These are phyloP conservation scores for Boletus edulis DNA, from an alignment of 768 basidiomycete genomes.

Conservation along the genomic window DNA sequence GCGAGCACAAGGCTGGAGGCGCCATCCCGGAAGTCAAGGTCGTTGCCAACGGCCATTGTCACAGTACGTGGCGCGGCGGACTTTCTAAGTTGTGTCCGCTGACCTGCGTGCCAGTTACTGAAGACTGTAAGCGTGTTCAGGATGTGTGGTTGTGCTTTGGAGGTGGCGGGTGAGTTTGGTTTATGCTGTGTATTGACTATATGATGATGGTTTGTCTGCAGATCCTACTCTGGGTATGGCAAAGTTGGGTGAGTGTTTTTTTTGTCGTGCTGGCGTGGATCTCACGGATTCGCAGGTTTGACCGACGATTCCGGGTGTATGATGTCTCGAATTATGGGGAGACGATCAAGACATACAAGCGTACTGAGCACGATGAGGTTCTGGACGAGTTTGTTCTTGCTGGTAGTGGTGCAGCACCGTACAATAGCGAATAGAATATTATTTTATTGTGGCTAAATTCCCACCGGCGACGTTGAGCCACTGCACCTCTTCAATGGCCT, in stretches of 20 bases:
- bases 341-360: conserved; percentile 86
- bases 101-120: conserved; percentile 56
- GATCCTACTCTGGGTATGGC: conserved; percentile 82
- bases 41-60: conserved; percentile 87
- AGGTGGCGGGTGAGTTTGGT: conserved; percentile 65
- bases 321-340: conserved; percentile 89
- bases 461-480: conserved; percentile 16
- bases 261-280: neutral
- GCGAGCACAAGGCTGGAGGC: conserved; percentile 51
- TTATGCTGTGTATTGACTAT: neutral
- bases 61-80: conserved; percentile 47
- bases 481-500: conserved; percentile 18
- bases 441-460: conserved; percentile 9
- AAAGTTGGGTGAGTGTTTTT: conserved; percentile 69
- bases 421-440: conserved; percentile 10
- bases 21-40: conserved; percentile 76
- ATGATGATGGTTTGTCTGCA: conserved; percentile 21
- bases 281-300: conserved; percentile 54
- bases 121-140: conserved; percentile 81
- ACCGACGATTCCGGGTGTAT: conserved; percentile 88
- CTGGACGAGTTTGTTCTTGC: conserved; percentile 62
- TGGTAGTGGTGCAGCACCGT: conserved; percentile 45
- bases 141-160: conserved; percentile 93
- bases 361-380: conserved; percentile 67
- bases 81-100: neutral